Base-by-base conservation (phyloP, 148 eudicot genomes). In the Nepenthes mirabilis region DNA sequence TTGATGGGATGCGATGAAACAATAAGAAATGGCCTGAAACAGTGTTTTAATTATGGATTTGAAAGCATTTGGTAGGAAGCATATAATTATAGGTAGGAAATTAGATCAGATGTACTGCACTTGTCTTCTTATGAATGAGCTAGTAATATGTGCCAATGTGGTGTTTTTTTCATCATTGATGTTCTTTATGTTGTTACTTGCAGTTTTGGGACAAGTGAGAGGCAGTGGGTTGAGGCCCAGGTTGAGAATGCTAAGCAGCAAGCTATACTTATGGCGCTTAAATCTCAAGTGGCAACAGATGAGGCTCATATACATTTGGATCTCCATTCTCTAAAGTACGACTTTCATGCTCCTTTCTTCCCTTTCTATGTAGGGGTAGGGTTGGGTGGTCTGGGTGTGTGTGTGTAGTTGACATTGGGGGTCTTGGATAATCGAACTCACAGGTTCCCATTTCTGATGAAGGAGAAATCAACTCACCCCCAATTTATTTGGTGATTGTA, bases 201-300 rank as follows among this genome's bases (percentile, higher is more conserved):
- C 83, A 93, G 99, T 74, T 94, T 89, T 75, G 99, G 97, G 55
- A 84, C 95, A 45, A 94, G 99, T 72, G 97, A 94, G 82, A 86
- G 79, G 74, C 99, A 94, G 64, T 94, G 99, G 99, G 95, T 94
- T 34, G 97, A 89, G 79, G 99, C 99, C 74, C 99, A 94, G 79
- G 99, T 94, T 66, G 95, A 94, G 70, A 94, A 89, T 78, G 90
- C 97, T 55, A 94, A 94, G 79, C 99, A 94, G 76, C 97, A 86
- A 74, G 95, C 99, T 33, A 69, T 82, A 70, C 91, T 94, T 56
- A 63, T 75, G 79, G 74, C 99, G 57, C 91, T 94, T 35, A 89
- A 89, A 73, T 66, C 80, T 72, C 99, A 94, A 84, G 97, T 89
- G 63, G 81, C 91, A 57, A 82, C 99, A 49, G 99, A 88, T 73